Base-by-base conservation (phyloP, 2,329 filamentous ascomycete species). In the Arthroderma sp. region DNA sequence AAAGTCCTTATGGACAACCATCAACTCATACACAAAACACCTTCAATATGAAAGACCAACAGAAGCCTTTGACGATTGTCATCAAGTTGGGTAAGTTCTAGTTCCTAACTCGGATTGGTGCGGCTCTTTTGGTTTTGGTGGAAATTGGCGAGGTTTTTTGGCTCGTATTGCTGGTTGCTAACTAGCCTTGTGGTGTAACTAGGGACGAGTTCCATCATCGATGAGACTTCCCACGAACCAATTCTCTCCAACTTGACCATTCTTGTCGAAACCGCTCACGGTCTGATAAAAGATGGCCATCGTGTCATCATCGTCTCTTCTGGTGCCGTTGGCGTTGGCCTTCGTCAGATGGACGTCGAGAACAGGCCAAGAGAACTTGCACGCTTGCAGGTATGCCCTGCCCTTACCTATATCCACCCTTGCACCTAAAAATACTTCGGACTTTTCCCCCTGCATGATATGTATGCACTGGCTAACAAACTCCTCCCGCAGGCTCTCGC, bases 171-270 rank as follows among this genome's bases (percentile, higher is more conserved):
- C 27, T n/a, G 36, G 5, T 5, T 32, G 11, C 2, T 27, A 6
- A 33, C 29, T 38, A 47, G 58, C 47, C 36, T 29, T 44, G 40
- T 51, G 47, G 50, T 36, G 41, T 47, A 49, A 22, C 15, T 54
- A 98, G 91, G 91, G 56, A 96, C 91, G 39, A 95, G 87, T 64
- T 96, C 91, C n/a, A 96, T 98, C 54, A 88, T 98, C 52, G 86
- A 96, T 66, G 91, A 98, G 63, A 83, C 81, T 60, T 94, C 85
- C 22, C 91, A 94, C 66, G 85, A 95, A 60, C 91, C 91, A 3
- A 77, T 95, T 32, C 75, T 98, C 34, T 91, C 88, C 4, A 94
- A 87, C 54, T 71, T 98, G 46, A 88, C 84, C 49, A 72, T 89
- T 48, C 95, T 98, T 52, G 91, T 96, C 52, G 87, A 96, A 67